Evolutionary conservation across 257 asterid genomes (phyloP).

Genomic region (Nicotiana paniculata): DNA sequence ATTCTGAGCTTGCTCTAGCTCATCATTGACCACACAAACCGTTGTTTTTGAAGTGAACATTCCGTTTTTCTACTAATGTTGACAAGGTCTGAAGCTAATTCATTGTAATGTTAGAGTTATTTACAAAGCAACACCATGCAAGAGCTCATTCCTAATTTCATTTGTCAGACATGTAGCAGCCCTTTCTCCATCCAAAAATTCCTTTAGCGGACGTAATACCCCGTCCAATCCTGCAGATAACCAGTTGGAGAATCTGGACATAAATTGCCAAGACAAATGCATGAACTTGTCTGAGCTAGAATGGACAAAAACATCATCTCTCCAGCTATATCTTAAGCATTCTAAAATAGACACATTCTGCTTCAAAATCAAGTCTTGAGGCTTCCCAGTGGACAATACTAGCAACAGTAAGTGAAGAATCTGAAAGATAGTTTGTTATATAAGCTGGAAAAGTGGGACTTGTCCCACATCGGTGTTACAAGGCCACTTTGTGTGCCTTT

Average conservation of each 20-base stretch:
- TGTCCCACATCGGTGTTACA: no score
- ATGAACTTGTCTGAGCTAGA: slow-evolving; percentile 91
- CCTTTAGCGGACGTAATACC: slow-evolving; percentile 66
- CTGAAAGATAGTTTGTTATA: slow-evolving; percentile 3
- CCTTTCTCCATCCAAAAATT: slow-evolving; percentile 82
- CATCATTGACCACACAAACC: slow-evolving; percentile 82
- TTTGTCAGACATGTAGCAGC: slow-evolving; percentile 54
- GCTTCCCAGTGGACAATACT: slow-evolving; percentile 30
- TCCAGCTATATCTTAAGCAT: slow-evolving; percentile 90
- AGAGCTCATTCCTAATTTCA: slow-evolving; percentile 55
- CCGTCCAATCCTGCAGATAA: slow-evolving; percentile 57
- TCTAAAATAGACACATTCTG: slow-evolving; percentile 76
- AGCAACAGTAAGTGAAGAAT: slow-evolving; percentile 66
- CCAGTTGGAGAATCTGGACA: slow-evolving; percentile 86
- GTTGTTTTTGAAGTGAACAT: slow-evolving; percentile 92
- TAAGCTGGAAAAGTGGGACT: no score
- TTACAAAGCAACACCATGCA: slow-evolving; percentile 66
- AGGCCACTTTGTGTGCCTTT: no score
- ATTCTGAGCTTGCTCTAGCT: slow-evolving; percentile 86
- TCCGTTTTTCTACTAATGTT: slow-evolving; percentile 67
- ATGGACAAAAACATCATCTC: slow-evolving; percentile 73
- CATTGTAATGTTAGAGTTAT: slow-evolving; percentile 68
- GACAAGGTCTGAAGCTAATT: slow-evolving; percentile 76
- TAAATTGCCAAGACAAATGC: slow-evolving; percentile 86
- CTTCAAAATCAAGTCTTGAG: slow-evolving; percentile 52